Percentiles rank a stretch among this genome's conserved stretches.
Conservation (phyloP, 1,284 basidiomycete genomes). For the Sporisorium iseilematis-ciliati region DNA sequence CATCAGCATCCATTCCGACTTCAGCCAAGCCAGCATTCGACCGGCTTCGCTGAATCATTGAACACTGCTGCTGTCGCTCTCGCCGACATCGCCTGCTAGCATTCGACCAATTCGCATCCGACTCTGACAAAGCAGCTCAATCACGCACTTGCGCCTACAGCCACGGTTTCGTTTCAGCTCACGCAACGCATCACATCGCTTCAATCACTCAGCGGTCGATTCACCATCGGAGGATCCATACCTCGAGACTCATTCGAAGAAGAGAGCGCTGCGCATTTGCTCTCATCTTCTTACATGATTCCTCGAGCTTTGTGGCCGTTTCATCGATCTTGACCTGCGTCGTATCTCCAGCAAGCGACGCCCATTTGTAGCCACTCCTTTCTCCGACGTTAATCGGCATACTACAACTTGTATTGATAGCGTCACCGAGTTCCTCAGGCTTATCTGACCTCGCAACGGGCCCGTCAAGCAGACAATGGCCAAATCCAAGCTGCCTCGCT, state of each 20-base stretch:
- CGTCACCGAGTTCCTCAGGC: neutral
- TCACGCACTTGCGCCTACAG: neutral
- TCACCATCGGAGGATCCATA: conserved; percentile 17
- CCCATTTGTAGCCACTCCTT: conserved; percentile 7
- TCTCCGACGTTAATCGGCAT: neutral
- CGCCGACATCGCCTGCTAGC: conserved; percentile 13
- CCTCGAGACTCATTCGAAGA: neutral
- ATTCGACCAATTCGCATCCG: neutral
- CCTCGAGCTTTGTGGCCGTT: conserved; percentile 13
- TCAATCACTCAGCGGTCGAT: conserved; percentile 3
- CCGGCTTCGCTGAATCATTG: neutral
- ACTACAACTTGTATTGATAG: neutral
- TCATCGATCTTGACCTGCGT: conserved; percentile 23
- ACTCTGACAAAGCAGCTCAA: conserved; percentile 6
- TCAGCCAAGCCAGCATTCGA: conserved; percentile 3
- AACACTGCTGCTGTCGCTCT: conserved; percentile 11
- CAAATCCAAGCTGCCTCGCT: conserved; percentile 53
- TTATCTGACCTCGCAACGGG: conserved; percentile 24
- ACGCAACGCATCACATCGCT: neutral
- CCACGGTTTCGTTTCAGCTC: too few relatives aligned
- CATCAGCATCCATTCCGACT: neutral
- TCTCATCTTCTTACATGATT: conserved; percentile 24
- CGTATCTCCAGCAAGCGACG: conserved; percentile 4
- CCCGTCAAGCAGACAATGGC: conserved; percentile 39
- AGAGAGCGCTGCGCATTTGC: conserved; percentile 12